phyloP scores from a whole-genome alignment of 331 rosid genomes.

The Saraca asoca region DNA sequence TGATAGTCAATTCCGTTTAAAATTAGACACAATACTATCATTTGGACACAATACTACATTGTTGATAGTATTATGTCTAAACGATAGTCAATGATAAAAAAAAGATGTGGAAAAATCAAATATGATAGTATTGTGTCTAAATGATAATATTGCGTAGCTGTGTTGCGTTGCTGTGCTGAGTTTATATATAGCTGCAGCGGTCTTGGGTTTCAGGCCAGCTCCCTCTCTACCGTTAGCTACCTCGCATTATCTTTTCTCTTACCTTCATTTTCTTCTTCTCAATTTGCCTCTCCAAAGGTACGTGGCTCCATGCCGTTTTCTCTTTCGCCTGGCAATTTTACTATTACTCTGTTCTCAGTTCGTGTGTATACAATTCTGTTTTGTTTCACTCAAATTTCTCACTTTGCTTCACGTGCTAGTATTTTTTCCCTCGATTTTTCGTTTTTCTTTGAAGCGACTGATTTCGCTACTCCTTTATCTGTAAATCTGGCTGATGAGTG shows the following conservation, averaged over 20 bases:
- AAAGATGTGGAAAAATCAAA: too few relatives aligned
- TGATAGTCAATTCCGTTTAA: too few relatives aligned
- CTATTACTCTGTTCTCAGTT: background rate
- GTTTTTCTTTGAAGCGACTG: background rate
- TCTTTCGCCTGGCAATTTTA: background rate
- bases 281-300: conserved; percentile 42
- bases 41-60: too few relatives aligned
- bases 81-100: too few relatives aligned
- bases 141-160: too few relatives aligned
- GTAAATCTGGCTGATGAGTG: background rate
- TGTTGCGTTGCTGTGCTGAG: conserved; percentile 9
- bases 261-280: background rate
- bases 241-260: background rate
- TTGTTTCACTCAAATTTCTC: conserved; percentile 9
- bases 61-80: too few relatives aligned
- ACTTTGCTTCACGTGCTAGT: background rate
- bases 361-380: background rate
- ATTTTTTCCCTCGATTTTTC: background rate
- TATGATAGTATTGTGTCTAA: too few relatives aligned
- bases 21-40: too few relatives aligned
- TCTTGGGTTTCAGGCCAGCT: background rate
- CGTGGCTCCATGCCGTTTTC: conserved; percentile 23
- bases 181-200: conserved; percentile 46
- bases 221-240: background rate
- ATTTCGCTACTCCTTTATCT: background rate